These are phyloP conservation scores for Tarenaya hassleriana DNA, from an alignment of 345 rosid genomes.

Conservation along the genomic window DNA sequence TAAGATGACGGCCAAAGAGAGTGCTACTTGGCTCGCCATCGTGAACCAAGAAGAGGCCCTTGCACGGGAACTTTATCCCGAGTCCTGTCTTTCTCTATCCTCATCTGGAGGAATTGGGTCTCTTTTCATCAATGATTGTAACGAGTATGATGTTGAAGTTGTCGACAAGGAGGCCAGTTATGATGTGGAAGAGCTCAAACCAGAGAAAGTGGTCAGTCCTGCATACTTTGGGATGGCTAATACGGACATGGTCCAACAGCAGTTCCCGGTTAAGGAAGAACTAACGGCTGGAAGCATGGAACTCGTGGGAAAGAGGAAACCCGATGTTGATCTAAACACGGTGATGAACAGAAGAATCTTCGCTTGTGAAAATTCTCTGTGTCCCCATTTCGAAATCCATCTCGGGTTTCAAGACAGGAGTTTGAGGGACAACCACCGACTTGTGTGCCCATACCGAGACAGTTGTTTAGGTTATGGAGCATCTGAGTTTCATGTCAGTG, in stretches of 20 bases:
- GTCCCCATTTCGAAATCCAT: slow-evolving; percentile 44
- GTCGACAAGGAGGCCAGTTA: slow-evolving; percentile 29
- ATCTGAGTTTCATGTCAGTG: slow-evolving; percentile 31
- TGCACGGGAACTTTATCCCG: slow-evolving; percentile 59
- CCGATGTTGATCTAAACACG: slow-evolving; percentile 26
- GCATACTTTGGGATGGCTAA: slow-evolving; percentile 31
- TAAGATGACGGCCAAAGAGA: slow-evolving; percentile 89
- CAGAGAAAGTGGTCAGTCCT: slow-evolving; percentile 29
- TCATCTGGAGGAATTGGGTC: slow-evolving; percentile 45
- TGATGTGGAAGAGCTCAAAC: slow-evolving; percentile 46
- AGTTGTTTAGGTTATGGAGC: slow-evolving; percentile 30
- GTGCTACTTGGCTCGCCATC: slow-evolving; percentile 71
- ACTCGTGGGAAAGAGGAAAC: slow-evolving; percentile 52
- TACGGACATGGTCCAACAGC: slow-evolving; percentile 28
- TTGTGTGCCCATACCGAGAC: slow-evolving; percentile 38
- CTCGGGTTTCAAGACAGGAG: slow-evolving; percentile 51
- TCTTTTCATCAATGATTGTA: slow-evolving; percentile 39
- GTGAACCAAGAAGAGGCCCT: slow-evolving; percentile 66
- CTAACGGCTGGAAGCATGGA: slow-evolving; percentile 27
- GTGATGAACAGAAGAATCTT: slow-evolving; percentile 36
- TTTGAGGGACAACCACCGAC: slow-evolving; percentile 67
- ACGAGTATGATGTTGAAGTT: slow-evolving; percentile 71
- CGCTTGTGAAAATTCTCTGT: slow-evolving; percentile 50
- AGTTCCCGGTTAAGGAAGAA: slow-evolving; percentile 54
- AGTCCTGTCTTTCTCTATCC: slow-evolving; percentile 34